Evolutionary conservation across 345 rosid genomes (phyloP).

Genomic region (Luvunga scandens): DNA sequence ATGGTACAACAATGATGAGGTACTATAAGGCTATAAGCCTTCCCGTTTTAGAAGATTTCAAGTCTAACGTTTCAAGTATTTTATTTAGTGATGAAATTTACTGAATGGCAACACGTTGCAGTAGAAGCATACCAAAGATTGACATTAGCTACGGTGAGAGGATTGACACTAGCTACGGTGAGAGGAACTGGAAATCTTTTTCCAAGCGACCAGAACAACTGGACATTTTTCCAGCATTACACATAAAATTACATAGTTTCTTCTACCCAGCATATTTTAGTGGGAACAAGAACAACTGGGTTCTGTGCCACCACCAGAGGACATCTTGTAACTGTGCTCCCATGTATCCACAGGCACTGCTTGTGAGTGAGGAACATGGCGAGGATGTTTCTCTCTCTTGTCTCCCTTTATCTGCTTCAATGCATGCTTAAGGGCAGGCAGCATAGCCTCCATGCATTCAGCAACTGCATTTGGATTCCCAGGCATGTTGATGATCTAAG

Average conservation of each 20-base stretch:
- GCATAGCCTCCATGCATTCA: conserved; percentile 90
- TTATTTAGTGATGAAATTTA: too few relatives aligned
- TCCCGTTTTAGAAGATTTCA: too few relatives aligned
- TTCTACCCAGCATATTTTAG: conserved; percentile 11
- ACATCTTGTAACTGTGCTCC: conserved; percentile 66
- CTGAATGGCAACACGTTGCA: conserved; percentile 16
- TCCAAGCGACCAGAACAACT: too few relatives aligned
- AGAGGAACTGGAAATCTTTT: conserved; percentile 33
- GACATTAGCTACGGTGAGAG: conserved; percentile 31
- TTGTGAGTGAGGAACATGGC: conserved; percentile 75
- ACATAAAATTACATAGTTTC: background rate
- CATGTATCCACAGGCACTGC: conserved; percentile 54
- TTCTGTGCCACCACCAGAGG: conserved; percentile 31
- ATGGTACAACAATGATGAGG: background rate
- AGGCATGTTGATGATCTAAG: conserved; percentile 93
- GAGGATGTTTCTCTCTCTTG: conserved; percentile 90
- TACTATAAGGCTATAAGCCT: too few relatives aligned
- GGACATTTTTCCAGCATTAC: background rate
- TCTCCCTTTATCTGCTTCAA: conserved; percentile 87
- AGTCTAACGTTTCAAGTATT: too few relatives aligned
- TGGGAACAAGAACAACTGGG: conserved; percentile 57
- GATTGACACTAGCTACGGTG: conserved; percentile 28
- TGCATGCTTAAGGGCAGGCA: conserved; percentile 88
- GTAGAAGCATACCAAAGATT: conserved; percentile 23
- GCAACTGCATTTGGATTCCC: conserved; percentile 95